Percentiles rank a stretch among this genome's conserved stretches.
phyloP scores from a whole-genome alignment of 352 stramenopile species.

The Phytopythium helicoides region DNA sequence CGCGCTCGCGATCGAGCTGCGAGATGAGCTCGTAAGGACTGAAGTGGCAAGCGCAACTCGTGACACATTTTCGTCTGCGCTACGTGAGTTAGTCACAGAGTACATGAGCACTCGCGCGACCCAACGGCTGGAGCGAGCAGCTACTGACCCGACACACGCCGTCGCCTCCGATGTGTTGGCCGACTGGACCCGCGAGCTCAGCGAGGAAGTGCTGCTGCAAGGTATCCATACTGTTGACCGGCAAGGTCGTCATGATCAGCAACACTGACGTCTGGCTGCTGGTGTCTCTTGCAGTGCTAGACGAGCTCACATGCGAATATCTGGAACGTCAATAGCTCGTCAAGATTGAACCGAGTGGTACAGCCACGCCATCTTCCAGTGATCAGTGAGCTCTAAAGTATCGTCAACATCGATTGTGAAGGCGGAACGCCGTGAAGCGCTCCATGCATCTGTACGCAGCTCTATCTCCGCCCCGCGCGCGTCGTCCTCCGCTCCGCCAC shows the following conservation, averaged over 20 bases:
- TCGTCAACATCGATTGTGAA: no score
- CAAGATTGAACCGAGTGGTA: not conserved
- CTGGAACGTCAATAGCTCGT: constrained; percentile 7
- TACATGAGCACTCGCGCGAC: constrained; percentile 25
- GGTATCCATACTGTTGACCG: constrained; percentile 13
- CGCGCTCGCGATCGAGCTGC: constrained; percentile 10
- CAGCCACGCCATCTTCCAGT: not conserved
- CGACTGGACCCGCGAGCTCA: constrained; percentile 32
- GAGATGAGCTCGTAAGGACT: constrained; percentile 6
- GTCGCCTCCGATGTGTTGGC: constrained; percentile 34
- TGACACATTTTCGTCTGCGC: constrained; percentile 28
- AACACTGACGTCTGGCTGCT: not conserved
- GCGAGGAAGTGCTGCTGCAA: constrained; percentile 30
- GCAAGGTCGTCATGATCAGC: not conserved
- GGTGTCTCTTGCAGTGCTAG: constrained; percentile 19
- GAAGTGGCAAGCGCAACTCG: constrained; percentile 23
- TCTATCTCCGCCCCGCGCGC: no score
- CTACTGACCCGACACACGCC: constrained; percentile 9
- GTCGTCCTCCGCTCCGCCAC: no score
- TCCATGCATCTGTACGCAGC: no score
- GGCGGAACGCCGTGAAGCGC: no score
- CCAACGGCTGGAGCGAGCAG: constrained; percentile 26
- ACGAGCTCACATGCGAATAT: constrained; percentile 23
- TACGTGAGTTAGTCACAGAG: constrained; percentile 35
- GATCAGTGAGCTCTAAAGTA: no score